These are phyloP conservation scores for Lasiosphaeria miniovina DNA, from an alignment of 495 filamentous ascomycete species.

Conservation along the genomic window DNA sequence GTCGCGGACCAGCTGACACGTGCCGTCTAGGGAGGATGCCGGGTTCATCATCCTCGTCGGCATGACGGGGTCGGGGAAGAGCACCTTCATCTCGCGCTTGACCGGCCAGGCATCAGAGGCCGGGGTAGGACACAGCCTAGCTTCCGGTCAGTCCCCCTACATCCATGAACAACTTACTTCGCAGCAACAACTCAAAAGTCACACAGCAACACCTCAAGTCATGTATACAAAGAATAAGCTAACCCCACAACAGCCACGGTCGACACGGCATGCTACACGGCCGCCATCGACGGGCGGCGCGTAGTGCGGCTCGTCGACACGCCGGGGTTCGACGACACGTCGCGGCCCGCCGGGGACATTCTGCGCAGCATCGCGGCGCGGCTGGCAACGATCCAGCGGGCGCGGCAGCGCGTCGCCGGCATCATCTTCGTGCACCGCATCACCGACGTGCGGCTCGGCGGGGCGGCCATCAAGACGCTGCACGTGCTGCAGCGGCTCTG, in stretches of 20 bases:
- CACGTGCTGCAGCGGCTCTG: slow-evolving; percentile 43
- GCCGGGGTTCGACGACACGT: slow-evolving; percentile 51
- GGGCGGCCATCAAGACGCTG: slow-evolving; percentile 40
- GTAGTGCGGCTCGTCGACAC: slow-evolving; percentile 43
- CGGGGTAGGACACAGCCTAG: slow-evolving; percentile 24
- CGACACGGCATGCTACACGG: slow-evolving; percentile 5
- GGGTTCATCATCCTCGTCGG: slow-evolving; percentile 12
- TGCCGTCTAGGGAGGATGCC: neutral
- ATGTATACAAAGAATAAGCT: neutral
- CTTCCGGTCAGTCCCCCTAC: slow-evolving; percentile 22
- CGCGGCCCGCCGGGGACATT: slow-evolving; percentile 38
- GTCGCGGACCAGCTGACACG: neutral
- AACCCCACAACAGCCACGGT: slow-evolving; percentile 5
- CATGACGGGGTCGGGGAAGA: slow-evolving; percentile 39
- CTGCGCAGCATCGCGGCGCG: slow-evolving; percentile 33
- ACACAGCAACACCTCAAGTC: neutral
- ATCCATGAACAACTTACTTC: neutral
- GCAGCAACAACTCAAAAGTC: neutral
- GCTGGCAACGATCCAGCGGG: slow-evolving; percentile 1
- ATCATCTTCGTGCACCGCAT: slow-evolving; percentile 19
- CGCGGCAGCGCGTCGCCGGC: slow-evolving; percentile 7
- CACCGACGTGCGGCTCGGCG: slow-evolving; percentile 29
- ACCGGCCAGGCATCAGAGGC: slow-evolving; percentile 9
- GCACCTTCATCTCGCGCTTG: slow-evolving; percentile 34
- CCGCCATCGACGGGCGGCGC: neutral